Evolutionary conservation across 169 alveolate species (phyloP).

Genomic region (Plasmodium vivax): DNA sequence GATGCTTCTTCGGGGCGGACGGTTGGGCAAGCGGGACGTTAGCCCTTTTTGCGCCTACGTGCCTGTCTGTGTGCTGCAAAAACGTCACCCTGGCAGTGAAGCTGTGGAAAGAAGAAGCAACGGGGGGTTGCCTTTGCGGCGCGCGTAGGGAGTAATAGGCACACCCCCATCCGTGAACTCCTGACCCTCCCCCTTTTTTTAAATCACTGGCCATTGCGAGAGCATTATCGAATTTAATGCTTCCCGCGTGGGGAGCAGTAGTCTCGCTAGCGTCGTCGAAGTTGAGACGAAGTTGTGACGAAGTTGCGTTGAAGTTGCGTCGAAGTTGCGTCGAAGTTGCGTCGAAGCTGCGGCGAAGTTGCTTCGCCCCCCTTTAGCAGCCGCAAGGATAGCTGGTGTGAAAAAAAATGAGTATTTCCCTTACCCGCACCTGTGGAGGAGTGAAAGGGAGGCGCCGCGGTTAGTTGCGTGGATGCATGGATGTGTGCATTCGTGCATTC

Average conservation of each 20-base stretch:
- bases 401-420: slow-evolving; percentile 39
- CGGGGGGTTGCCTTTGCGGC: neutral
- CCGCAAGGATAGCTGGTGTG: slow-evolving; percentile 22
- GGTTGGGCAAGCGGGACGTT: neutral
- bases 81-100: neutral
- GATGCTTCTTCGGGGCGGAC: neutral
- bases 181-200: neutral
- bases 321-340: neutral
- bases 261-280: neutral
- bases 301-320: neutral
- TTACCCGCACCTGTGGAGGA: slow-evolving; percentile 26
- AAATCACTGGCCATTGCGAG: neutral
- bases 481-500: no score
- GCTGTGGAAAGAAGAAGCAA: neutral
- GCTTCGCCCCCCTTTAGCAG: slow-evolving; percentile 7
- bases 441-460: neutral
- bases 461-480: neutral
- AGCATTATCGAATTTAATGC: slow-evolving; percentile 69
- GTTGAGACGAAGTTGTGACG: neutral
- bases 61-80: neutral
- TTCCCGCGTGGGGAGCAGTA: neutral
- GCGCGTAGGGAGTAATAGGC: neutral
- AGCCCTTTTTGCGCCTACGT: neutral
- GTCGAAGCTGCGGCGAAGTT: neutral
- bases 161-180: neutral